Conservation (phyloP, 441 rosid genomes). For the Gossypium trilobum region DNA sequence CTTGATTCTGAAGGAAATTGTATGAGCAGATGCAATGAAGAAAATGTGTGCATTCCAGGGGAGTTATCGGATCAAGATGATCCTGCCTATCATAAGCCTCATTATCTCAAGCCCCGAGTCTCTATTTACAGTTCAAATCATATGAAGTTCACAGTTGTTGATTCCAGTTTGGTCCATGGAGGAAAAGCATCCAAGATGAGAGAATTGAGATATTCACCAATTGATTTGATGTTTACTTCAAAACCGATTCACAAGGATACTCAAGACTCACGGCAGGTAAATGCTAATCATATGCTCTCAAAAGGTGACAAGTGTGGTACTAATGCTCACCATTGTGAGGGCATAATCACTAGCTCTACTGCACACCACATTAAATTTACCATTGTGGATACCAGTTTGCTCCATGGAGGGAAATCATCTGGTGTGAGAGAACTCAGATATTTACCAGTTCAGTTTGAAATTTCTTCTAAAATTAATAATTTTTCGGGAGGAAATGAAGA, state of each 20-base stretch:
- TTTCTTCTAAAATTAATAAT: conserved; percentile 17
- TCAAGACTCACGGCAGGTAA: conserved; percentile 11
- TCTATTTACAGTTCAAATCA: conserved; percentile 25
- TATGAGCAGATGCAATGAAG: conserved; percentile 21
- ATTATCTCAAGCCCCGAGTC: conserved; percentile 55
- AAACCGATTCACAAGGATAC: conserved; percentile 18
- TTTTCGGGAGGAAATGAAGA: conserved; percentile 17
- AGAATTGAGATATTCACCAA: conserved; percentile 35
- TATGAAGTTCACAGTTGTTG: conserved; percentile 56
- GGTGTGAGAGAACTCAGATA: conserved; percentile 36
- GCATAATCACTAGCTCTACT: conserved; percentile 11
- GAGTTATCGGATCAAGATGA: conserved; percentile 35
- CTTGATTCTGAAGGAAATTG: conserved; percentile 40
- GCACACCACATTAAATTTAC: conserved; percentile 29
- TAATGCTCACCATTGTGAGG: conserved; percentile 13
- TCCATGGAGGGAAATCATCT: conserved; percentile 28
- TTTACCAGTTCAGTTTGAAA: conserved; percentile 26
- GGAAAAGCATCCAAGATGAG: conserved; percentile 36
- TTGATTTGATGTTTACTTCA: conserved; percentile 25
- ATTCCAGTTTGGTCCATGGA: conserved; percentile 43
- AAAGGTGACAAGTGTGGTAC: conserved; percentile 22
- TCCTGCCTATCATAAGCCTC: conserved; percentile 25
- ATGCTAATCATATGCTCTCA: conserved; percentile 17
- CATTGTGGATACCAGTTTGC: conserved; percentile 55
- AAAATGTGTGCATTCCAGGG: conserved; percentile 23